phyloP scores from a whole-genome alignment of 2,329 filamentous ascomycete genomes.

The Colletotrichum lentis region DNA sequence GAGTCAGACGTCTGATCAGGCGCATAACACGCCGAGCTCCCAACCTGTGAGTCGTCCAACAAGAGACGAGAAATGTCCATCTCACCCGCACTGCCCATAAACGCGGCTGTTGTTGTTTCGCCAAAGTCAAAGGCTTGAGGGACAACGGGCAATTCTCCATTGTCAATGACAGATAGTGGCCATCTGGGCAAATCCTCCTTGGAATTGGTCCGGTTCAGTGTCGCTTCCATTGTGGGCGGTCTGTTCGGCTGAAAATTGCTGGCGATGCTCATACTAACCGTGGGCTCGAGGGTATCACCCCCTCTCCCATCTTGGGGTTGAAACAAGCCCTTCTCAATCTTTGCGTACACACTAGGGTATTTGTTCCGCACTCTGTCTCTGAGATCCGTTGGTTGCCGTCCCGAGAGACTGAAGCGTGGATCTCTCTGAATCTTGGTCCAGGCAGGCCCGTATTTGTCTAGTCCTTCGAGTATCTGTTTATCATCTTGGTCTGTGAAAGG shows the following conservation, averaged over 20 bases:
- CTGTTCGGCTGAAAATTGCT: constrained; percentile 54
- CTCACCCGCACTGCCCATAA: constrained; percentile 58
- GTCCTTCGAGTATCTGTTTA: constrained; percentile 66
- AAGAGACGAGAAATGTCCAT: constrained; percentile 70
- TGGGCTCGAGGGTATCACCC: constrained; percentile 59
- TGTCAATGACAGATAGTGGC: constrained; percentile 49
- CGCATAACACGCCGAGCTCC: constrained; percentile 41
- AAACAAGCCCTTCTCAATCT: constrained; percentile 64
- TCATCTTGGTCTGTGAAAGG: constrained; percentile 72
- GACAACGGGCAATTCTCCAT: constrained; percentile 41
- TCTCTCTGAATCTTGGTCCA: constrained; percentile 74
- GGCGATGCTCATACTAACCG: constrained; percentile 59
- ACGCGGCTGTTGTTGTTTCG: constrained; percentile 51
- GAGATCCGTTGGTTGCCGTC: constrained; percentile 68
- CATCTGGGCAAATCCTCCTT: constrained; percentile 59
- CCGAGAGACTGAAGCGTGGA: constrained; percentile 64
- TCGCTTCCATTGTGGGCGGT: constrained; percentile 50
- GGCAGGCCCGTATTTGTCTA: constrained; percentile 66
- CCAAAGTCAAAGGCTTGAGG: constrained; percentile 54
- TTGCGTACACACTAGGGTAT: constrained; percentile 65
- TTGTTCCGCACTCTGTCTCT: constrained; percentile 71
- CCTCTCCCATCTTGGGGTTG: constrained; percentile 54
- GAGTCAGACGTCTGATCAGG: constrained; percentile 40
- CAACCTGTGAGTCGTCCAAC: constrained; percentile 59
- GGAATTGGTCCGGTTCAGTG: constrained; percentile 52